Evolutionary conservation across 306 rosid genomes (phyloP).

Genomic region (Castanopsis chinensis): DNA sequence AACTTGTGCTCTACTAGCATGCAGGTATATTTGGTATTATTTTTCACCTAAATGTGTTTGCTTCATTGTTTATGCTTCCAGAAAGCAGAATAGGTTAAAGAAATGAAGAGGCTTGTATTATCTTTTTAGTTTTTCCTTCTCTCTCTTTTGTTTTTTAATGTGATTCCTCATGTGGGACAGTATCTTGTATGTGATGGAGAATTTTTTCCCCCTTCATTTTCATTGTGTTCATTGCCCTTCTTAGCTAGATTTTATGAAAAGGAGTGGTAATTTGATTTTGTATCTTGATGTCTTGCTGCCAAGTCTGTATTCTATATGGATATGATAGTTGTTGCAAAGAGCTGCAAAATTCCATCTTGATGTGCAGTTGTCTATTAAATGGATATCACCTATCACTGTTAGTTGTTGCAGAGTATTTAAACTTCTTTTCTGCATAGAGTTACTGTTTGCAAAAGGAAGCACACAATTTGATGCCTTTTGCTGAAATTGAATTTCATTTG

Average conservation of each 20-base stretch:
- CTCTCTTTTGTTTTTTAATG: not conserved
- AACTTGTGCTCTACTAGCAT: slow-evolving; percentile 26
- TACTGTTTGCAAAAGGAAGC: not conserved
- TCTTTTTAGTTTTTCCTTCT: slow-evolving; percentile 24
- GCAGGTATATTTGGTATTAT: slow-evolving; percentile 50
- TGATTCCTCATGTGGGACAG: slow-evolving; percentile 14
- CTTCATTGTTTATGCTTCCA: slow-evolving; percentile 47
- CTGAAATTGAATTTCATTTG: too few species aligned
- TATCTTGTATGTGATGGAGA: slow-evolving; percentile 34
- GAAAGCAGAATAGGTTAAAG: slow-evolving; percentile 52
- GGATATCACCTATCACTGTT: not conserved
- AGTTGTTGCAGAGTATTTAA: not conserved
- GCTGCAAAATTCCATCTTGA: too few species aligned
- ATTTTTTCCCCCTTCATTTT: slow-evolving; percentile 2
- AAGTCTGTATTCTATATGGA: not conserved
- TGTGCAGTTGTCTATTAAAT: too few species aligned
- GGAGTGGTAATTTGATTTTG: slow-evolving; percentile 28
- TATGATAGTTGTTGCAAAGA: too few species aligned
- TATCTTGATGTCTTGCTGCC: slow-evolving; percentile 17
- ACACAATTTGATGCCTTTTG: too few species aligned
- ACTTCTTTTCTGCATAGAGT: not conserved
- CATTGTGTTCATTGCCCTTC: slow-evolving; percentile 4
- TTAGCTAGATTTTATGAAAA: slow-evolving; percentile 23
- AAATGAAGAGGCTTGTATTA: slow-evolving; percentile 67
- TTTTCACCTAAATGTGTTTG: slow-evolving; percentile 51